Conservation (phyloP, 2,329 filamentous ascomycete genomes). For the Fusarium hainanense region DNA sequence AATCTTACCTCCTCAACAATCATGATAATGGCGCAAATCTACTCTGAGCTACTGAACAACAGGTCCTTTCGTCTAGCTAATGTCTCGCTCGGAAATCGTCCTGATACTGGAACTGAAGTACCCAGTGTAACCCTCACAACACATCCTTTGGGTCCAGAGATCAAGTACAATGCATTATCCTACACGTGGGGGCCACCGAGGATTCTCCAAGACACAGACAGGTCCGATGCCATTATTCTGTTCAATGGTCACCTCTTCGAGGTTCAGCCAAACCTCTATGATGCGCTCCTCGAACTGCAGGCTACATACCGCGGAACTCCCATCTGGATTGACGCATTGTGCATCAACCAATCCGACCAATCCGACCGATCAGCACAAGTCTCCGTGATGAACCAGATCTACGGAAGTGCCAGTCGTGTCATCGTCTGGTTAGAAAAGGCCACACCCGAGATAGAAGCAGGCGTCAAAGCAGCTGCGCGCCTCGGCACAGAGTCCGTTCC, state of each 20-base stretch:
- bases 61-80: not conserved
- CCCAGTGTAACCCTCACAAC: not conserved
- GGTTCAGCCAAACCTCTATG: not conserved
- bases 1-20: not conserved
- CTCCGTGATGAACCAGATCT: not conserved
- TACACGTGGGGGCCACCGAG: conserved; percentile 9
- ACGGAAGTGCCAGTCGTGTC: not conserved
- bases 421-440: conserved; percentile 6
- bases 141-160: not conserved
- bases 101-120: rapidly evolving
- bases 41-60: not conserved
- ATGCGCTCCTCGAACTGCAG: not conserved
- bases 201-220: rapidly evolving
- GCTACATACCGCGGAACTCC: not conserved
- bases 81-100: rapidly evolving
- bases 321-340: conserved; percentile 9
- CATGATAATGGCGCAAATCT: conserved; percentile 6
- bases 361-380: conserved; percentile 2
- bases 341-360: conserved; percentile 4
- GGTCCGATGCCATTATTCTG: rapidly evolving
- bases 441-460: not conserved
- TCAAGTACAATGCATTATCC: conserved; percentile 2
- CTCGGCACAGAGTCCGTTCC: not conserved
- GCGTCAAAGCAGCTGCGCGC: not conserved
- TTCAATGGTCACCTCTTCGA: not conserved